These are phyloP conservation scores for Saturnispora hagleri DNA, from an alignment of 805 yeast genomes.

Conservation along the genomic window DNA sequence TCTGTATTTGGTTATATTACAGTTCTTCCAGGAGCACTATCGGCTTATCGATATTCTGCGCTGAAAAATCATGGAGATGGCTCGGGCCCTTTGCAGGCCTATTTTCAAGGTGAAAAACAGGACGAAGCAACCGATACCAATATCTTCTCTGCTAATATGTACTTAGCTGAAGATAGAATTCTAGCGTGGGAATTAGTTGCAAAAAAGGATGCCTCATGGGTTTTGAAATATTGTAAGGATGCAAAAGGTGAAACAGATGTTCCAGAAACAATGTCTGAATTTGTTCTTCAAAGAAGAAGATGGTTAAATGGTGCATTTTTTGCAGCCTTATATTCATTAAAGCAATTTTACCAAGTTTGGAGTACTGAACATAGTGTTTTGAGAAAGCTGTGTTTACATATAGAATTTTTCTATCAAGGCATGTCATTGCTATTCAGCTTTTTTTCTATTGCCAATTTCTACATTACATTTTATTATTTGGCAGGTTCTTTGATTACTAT, in stretches of 20 bases:
- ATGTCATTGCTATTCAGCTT: conserved; percentile 74
- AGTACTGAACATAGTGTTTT: conserved; percentile 70
- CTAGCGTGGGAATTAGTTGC: conserved; percentile 95
- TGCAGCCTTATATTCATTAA: conserved; percentile 85
- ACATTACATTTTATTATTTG: conserved; percentile 82
- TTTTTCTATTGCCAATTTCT: conserved; percentile 88
- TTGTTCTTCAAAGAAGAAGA: conserved; percentile 92
- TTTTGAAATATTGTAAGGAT: conserved; percentile 80
- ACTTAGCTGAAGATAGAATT: conserved; percentile 93
- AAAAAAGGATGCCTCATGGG: conserved; percentile 75
- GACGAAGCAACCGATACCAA: conserved; percentile 38
- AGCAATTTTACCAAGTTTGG: conserved; percentile 86
- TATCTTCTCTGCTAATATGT: conserved; percentile 94
- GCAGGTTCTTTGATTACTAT: conserved; percentile 72
- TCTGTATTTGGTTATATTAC: conserved; percentile 87
- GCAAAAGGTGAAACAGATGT: conserved; percentile 97
- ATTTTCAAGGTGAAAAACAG: conserved; percentile 73
- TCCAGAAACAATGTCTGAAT: conserved; percentile 90
- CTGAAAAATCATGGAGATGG: conserved; percentile 79
- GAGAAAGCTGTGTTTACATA: conserved; percentile 74
- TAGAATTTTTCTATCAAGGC: conserved; percentile 86
- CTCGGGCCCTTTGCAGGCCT: conserved; percentile 81
- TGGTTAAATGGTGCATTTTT: conserved; percentile 98
- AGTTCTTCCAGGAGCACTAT: conserved; percentile 91
- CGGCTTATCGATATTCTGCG: conserved; percentile 89